Evolutionary conservation across 164 flowering plant genomes (phyloP), one percentile per base, ranked within the genome.

Genomic region (Litsea cubeba): DNA sequence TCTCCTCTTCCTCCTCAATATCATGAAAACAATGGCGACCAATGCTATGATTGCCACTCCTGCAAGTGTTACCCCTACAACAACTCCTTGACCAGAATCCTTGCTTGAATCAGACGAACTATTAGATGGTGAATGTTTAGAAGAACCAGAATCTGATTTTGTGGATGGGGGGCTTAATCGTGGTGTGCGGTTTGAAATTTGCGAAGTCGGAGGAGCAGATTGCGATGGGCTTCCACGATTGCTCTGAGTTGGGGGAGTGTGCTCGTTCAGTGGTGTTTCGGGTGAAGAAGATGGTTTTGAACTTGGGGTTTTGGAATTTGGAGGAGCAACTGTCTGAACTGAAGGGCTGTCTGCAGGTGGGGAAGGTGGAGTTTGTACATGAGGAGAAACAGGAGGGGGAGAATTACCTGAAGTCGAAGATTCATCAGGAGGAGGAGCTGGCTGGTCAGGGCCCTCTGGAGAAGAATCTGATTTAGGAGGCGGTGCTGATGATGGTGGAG

Each of bases 31-130:
- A 49, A 85, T 2, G 20, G 84, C 85, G 25, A 85, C 17, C 8
- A 81, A 50, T 5, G 72, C 75, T 14, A 88, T 46, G 40, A 86
- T 14, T 28, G 82, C 24, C 12, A 82, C 77, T 49, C 86, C 84
- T 5, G 84, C 85, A 15, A 82, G 74, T 24, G 81, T 63, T 17
- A 72, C 80, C 66, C 84, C 88, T 50, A 80, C 77, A 17, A 81
- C 62, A 10, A 25, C 54, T 17, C 70, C 81, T 24, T 50, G 23
- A 65, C 12, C 30, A 30, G 77, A 32, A 62, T 32, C n/a, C 26
- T 22, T 17, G 60, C 51, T 72, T 62, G 81, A 71, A 20, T 20
- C 54, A 12, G 74, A 35, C 8, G 76, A 12, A 40, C 76, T 65
- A 30, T 10, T 35, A 1, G 30, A 3, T 25, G 63, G 54, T 24